Conservation (phyloP, 2,329 filamentous ascomycete genomes). For the Calonectria leucothoes region DNA sequence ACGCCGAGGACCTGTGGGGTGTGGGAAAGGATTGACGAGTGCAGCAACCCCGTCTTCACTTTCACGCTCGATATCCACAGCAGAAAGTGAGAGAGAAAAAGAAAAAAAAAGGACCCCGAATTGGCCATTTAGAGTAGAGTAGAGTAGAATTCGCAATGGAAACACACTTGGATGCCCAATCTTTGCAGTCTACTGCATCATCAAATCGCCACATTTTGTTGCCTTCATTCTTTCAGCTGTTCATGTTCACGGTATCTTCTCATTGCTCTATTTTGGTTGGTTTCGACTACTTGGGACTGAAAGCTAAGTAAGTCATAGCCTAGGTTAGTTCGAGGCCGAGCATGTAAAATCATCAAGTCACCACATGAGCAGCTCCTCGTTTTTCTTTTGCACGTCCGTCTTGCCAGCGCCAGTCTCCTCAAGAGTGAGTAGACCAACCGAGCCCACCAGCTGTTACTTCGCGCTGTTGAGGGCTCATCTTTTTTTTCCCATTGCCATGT, state of each 20-base stretch:
- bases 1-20: constrained; percentile 64
- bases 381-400: background rate
- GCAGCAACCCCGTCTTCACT: too few species aligned
- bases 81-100: too few species aligned
- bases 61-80: too few species aligned
- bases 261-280: background rate
- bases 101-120: too few species aligned
- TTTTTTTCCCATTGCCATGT: background rate
- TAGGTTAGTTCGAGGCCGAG: background rate
- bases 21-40: constrained; percentile 14
- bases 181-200: background rate
- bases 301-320: background rate
- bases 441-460: background rate
- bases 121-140: too few species aligned
- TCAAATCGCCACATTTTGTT: background rate
- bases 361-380: background rate
- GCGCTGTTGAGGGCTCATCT: background rate
- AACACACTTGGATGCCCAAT: background rate
- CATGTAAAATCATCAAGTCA: background rate
- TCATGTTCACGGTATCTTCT: background rate
- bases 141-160: background rate
- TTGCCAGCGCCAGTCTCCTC: background rate
- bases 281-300: background rate
- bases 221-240: background rate
- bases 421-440: background rate